phyloP scores from a whole-genome alignment of 805 yeast genomes.

The Ogataea corticis region DNA sequence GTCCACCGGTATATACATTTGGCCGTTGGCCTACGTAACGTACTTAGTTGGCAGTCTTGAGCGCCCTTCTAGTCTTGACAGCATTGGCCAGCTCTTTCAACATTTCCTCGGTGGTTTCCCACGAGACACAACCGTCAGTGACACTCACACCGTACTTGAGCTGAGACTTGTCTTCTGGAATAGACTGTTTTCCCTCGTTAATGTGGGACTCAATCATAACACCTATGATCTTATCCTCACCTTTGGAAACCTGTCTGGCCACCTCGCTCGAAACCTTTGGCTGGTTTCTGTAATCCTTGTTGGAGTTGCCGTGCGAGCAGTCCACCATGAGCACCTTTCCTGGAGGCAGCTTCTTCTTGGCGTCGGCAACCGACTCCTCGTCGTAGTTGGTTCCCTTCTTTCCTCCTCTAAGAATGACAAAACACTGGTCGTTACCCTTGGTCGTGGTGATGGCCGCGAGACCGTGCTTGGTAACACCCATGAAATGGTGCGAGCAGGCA shows the following conservation, averaged over 20 bases:
- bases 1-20: no score
- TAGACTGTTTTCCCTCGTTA: conserved; percentile 86
- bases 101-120: conserved; percentile 86
- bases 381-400: conserved; percentile 92
- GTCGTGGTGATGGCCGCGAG: conserved; percentile 95
- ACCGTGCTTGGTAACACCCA: conserved; percentile 97
- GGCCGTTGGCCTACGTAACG: no score
- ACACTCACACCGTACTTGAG: conserved; percentile 92
- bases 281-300: conserved; percentile 91
- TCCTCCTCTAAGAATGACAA: conserved; percentile 95
- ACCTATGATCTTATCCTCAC: conserved; percentile 82
- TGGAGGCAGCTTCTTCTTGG: conserved; percentile 58
- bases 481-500: conserved; percentile 87
- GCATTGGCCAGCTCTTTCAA: conserved; percentile 78
- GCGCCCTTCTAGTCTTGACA: conserved; percentile 73
- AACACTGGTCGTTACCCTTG: conserved; percentile 92
- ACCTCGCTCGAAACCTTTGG: conserved; percentile 86
- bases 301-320: conserved; percentile 97
- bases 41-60: conserved; percentile 10
- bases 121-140: conserved; percentile 94
- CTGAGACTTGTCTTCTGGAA: conserved; percentile 59
- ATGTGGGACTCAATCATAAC: conserved; percentile 95
- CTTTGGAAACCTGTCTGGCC: conserved; percentile 76
- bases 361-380: conserved; percentile 69
- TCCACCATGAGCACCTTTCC: conserved; percentile 80